These are phyloP conservation scores for Echites panduratus DNA, from an alignment of 257 asterid genomes.

Conservation along the genomic window DNA sequence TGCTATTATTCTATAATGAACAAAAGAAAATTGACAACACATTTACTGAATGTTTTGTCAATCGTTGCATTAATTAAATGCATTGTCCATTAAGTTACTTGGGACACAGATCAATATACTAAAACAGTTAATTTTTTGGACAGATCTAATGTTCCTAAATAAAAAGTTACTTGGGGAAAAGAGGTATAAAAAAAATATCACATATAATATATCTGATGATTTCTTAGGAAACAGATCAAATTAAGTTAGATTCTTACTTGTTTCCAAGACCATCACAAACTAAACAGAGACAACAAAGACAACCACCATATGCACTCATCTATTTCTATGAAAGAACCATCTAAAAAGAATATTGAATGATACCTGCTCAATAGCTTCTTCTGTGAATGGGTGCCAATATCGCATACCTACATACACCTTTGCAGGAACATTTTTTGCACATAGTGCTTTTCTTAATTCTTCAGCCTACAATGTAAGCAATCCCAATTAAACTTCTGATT, in stretches of 20 bases:
- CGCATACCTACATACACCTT: constrained; percentile 98
- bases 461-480: constrained; percentile 59
- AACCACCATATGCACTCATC: neutral
- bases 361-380: constrained; percentile 97
- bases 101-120: too few species aligned
- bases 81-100: neutral
- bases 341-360: constrained; percentile 3
- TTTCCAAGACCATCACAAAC: neutral
- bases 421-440: constrained; percentile 70
- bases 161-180: too few species aligned
- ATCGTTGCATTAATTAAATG: neutral
- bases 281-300: neutral
- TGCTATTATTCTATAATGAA: neutral
- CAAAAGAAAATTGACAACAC: too few species aligned
- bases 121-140: too few species aligned
- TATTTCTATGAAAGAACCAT: neutral
- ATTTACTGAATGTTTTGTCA: neutral
- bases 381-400: constrained; percentile 99
- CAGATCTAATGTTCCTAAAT: too few species aligned
- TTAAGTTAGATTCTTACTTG: neutral
- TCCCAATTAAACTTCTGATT: constrained; percentile 13
- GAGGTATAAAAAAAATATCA: too few species aligned
- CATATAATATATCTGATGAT: neutral
- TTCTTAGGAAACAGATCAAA: neutral
- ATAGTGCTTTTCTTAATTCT: constrained; percentile 77